Evolutionary conservation across 306 rosid species (phyloP).

Genomic region (Cucurbita pepo): DNA sequence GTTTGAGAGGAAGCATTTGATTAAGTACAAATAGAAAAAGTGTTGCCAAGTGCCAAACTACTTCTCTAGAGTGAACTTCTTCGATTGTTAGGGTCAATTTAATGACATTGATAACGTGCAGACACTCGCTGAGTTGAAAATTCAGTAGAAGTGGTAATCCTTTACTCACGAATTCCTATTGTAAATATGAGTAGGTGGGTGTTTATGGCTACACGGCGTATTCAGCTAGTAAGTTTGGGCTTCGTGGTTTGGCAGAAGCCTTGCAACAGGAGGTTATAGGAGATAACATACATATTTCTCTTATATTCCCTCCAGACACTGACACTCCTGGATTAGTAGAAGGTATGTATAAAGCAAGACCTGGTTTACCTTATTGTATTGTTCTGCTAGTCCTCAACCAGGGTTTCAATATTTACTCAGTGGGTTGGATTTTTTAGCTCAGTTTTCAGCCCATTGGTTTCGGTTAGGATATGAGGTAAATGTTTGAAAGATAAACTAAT

Average conservation of each 20-base stretch:
- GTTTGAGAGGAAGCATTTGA: not conserved
- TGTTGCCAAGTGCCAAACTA: not conserved
- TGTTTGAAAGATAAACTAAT: not conserved
- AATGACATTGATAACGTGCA: not conserved
- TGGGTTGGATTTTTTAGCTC: not conserved
- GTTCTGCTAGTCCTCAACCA: not conserved
- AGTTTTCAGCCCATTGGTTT: not conserved
- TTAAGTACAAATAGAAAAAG: not conserved
- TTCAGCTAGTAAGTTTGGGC: slow-evolving; percentile 81
- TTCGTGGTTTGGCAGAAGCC: slow-evolving; percentile 78
- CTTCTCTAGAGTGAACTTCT: not conserved
- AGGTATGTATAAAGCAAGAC: slow-evolving; percentile 30
- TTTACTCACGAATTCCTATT: not conserved
- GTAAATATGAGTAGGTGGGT: slow-evolving; percentile 44
- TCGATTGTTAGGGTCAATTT: not conserved
- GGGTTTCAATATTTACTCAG: not conserved
- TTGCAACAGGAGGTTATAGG: slow-evolving; percentile 81
- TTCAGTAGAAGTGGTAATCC: not conserved
- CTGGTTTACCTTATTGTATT: not conserved
- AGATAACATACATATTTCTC: slow-evolving; percentile 62
- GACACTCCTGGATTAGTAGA: slow-evolving; percentile 70
- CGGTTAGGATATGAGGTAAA: not conserved
- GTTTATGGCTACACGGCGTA: slow-evolving; percentile 82
- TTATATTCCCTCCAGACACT: slow-evolving; percentile 82
- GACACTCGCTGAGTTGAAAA: not conserved